Conservation (phyloP, 345 rosid species). For the Eucalyptus shirleyi region DNA sequence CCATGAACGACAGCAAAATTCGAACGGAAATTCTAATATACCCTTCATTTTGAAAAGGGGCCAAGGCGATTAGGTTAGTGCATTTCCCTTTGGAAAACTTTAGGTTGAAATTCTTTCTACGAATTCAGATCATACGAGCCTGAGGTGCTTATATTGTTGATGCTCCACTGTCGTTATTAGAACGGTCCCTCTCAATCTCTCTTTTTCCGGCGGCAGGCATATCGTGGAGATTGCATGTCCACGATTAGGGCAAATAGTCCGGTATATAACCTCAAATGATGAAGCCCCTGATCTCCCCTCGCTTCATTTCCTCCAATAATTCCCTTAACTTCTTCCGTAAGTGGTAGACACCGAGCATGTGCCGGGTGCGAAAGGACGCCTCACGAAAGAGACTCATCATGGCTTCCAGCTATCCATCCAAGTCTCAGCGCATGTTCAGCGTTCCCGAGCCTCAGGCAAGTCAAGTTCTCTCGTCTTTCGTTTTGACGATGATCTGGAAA, state of each 20-base stretch:
- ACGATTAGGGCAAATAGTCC: not conserved
- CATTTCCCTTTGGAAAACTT: not conserved
- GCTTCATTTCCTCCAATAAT: not conserved
- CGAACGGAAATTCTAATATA: not conserved
- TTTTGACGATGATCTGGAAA: not conserved
- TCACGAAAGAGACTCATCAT: not conserved
- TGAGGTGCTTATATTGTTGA: not conserved
- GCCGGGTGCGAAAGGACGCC: not conserved
- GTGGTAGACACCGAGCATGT: not conserved
- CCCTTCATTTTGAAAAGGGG: not conserved
- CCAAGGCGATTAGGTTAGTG: not conserved
- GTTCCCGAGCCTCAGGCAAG: not conserved
- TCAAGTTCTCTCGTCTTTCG: not conserved
- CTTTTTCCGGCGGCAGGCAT: not conserved
- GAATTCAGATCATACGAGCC: not conserved
- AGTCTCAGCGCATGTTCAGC: not conserved
- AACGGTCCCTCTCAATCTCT: not conserved
- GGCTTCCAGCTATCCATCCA: not conserved
- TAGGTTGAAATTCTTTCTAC: not conserved
- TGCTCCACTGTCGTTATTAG: not conserved
- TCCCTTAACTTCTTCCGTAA: not conserved
- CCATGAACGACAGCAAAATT: not conserved
- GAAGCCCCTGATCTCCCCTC: not conserved
- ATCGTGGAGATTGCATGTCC: not conserved
- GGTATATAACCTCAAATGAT: not conserved